A percentile compares a stretch with the other conserved stretches of the same genome.
phyloP scores from a whole-genome alignment of 2,329 filamentous ascomycete genomes.

The Cytospora piceicola region DNA sequence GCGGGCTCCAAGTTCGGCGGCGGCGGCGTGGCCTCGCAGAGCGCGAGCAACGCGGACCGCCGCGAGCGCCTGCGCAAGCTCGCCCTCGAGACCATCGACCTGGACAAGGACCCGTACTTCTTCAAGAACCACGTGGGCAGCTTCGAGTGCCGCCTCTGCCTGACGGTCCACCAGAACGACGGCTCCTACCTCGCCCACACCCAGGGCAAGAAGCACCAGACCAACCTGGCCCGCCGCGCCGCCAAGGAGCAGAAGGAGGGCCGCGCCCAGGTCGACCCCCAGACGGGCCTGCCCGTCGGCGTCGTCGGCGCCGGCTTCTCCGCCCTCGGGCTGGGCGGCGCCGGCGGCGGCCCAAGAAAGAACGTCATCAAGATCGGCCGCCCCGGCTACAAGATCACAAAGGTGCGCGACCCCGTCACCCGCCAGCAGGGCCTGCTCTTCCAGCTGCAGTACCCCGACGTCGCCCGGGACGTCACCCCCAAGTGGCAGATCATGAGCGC shows the following conservation, averaged over 20 bases:
- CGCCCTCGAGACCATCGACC: constrained; percentile 96
- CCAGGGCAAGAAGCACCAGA: constrained; percentile 98
- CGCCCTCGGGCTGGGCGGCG: constrained; percentile 57
- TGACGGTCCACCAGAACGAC: constrained; percentile 98
- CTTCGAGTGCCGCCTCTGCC: constrained; percentile 95
- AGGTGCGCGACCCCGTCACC: constrained; percentile 86
- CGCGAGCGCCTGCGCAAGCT: constrained; percentile 97
- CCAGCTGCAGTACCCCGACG: constrained; percentile 94
- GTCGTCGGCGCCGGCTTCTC: constrained; percentile 72
- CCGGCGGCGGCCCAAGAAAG: constrained; percentile 65
- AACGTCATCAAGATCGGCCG: constrained; percentile 94
- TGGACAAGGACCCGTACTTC: constrained; percentile 99
- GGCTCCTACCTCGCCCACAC: constrained; percentile 98
- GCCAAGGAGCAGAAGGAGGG: constrained; percentile 95
- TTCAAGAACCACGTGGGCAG: constrained; percentile 99
- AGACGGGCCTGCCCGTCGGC: constrained; percentile 72
- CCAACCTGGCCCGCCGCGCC: constrained; percentile 91
- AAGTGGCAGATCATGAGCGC: constrained; percentile 97
- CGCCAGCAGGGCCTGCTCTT: constrained; percentile 91
- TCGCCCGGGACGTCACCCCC: constrained; percentile 73
- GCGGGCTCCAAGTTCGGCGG: constrained; percentile 98
- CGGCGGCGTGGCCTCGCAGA: constrained; percentile 91
- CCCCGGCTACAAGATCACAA: constrained; percentile 97
- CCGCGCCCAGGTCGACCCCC: constrained; percentile 68
- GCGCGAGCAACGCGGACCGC: constrained; percentile 93